Percentiles rank a stretch among this genome's conserved stretches.
phyloP scores from a whole-genome alignment of 1,284 basidiomycete genomes.

The Grifola frondosa region DNA sequence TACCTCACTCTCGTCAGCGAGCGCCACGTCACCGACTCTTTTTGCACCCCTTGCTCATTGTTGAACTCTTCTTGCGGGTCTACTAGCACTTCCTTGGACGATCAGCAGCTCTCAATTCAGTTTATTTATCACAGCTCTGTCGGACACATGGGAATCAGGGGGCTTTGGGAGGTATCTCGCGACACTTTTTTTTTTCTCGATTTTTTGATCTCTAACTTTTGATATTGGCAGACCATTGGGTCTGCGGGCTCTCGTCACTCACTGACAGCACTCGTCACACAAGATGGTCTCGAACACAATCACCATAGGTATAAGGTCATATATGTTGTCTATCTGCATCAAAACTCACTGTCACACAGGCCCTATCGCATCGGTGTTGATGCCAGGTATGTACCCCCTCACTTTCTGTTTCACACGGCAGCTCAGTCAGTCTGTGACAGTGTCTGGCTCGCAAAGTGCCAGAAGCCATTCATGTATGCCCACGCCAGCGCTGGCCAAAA shows the following conservation, averaged over 20 bases:
- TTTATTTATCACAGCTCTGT: not conserved
- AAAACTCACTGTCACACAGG: too few species aligned
- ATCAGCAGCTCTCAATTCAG: not conserved
- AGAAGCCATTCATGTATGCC: not conserved
- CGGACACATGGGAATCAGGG: not conserved
- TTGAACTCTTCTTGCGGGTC: too few species aligned
- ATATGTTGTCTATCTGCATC: too few species aligned
- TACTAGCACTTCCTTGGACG: too few species aligned
- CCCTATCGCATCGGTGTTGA: not conserved
- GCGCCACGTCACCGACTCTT: too few species aligned
- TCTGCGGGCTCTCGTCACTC: not conserved
- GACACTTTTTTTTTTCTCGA: not conserved
- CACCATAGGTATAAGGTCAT: too few species aligned
- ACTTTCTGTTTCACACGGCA: too few species aligned
- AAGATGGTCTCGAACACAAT: not conserved
- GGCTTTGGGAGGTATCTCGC: slow-evolving; percentile 1
- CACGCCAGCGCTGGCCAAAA: slow-evolving; percentile 21
- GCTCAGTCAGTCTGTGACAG: too few species aligned
- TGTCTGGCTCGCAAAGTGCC: too few species aligned
- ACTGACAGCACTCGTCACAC: not conserved
- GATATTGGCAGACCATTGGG: not conserved
- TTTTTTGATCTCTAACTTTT: not conserved
- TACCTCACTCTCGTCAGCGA: too few species aligned
- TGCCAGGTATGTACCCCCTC: not conserved
- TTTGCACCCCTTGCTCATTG: not conserved